Base-by-base conservation (phyloP, 495 filamentous ascomycete species). In the Tuber umbilicatum region DNA sequence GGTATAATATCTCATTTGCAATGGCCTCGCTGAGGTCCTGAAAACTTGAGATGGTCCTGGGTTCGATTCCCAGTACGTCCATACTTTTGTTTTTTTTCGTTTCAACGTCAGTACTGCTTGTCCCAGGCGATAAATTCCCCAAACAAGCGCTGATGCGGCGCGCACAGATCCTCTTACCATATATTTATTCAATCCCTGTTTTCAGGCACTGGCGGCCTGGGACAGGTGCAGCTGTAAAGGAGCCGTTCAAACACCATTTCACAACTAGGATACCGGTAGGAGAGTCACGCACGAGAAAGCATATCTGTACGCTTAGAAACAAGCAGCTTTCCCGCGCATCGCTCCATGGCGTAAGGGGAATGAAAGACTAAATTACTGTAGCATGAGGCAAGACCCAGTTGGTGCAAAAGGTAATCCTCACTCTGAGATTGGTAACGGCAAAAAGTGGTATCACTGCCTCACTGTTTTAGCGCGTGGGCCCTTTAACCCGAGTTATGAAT, bases 1-100 rank as follows among this genome's bases (percentile, higher is more conserved):
- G 75, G 75, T 76, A 76, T 76, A 76, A 76, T 76, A 16, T 76
- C 75, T 76, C 75, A 76, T 76, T 76, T 76, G 75, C 75, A 75
- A 74, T 60, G 67, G 17, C 27, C 6, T 27, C 6, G 27, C 17
- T 5, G 23, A 7, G 27, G 5, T 17, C 43, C 37, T 67, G 75
- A 43, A 76, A 55, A 38, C n/a, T 76, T 76, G 75, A 76, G 75
- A 76, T 42, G 73, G 75, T 76, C 75, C 75, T 76, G 75, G 75
- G 75, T 76, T 76, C 75, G 73, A 76, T 76, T 76, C 75, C 75
- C 75, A 76, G 75, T 76, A 69, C 75, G 73, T 76, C 75, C 75
- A 75, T 6, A 31, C 19, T 35, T 75, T 75, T 76, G 43, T 27
- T 35, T 60, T 35, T 60, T 21, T 60, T 60, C 5, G n/a, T 5